Conservation (phyloP, 352 stramenopile species). For the Globisporangium middletonii region DNA sequence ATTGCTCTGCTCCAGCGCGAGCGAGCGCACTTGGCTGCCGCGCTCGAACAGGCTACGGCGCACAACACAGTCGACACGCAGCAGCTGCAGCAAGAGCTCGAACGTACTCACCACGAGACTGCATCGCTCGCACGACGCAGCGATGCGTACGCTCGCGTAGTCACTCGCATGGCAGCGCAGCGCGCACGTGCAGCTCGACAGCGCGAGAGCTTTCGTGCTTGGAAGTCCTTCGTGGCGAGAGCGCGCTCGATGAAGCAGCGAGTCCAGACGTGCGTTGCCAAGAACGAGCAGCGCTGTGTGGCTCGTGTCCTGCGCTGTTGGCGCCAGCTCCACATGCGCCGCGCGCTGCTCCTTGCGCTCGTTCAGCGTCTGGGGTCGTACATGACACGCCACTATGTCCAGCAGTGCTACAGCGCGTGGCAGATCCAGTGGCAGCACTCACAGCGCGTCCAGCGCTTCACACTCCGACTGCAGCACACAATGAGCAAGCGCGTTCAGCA, state of each 20-base stretch:
- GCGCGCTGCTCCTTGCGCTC: background rate
- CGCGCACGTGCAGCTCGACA: background rate
- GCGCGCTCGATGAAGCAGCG: background rate
- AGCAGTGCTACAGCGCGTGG: no score
- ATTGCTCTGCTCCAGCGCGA: conserved; percentile 6
- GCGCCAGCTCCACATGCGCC: background rate
- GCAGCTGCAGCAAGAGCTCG: background rate
- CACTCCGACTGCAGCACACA: conserved; percentile 4
- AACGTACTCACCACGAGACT: background rate
- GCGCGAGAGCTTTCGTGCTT: conserved; percentile 1
- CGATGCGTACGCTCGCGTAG: background rate
- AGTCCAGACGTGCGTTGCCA: background rate
- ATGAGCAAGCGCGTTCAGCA: background rate
- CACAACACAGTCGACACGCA: background rate
- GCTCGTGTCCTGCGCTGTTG: background rate
- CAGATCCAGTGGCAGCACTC: conserved; percentile 16
- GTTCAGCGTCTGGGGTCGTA: background rate
- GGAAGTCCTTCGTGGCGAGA: background rate
- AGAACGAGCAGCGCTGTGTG: background rate
- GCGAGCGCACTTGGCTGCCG: background rate
- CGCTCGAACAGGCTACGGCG: background rate
- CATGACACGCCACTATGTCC: background rate
- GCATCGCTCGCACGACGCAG: background rate
- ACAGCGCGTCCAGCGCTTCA: conserved; percentile 17
- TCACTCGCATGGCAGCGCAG: background rate